Conservation (phyloP, 75 land plant genomes). For the Pseudotsuga menziesii region DNA sequence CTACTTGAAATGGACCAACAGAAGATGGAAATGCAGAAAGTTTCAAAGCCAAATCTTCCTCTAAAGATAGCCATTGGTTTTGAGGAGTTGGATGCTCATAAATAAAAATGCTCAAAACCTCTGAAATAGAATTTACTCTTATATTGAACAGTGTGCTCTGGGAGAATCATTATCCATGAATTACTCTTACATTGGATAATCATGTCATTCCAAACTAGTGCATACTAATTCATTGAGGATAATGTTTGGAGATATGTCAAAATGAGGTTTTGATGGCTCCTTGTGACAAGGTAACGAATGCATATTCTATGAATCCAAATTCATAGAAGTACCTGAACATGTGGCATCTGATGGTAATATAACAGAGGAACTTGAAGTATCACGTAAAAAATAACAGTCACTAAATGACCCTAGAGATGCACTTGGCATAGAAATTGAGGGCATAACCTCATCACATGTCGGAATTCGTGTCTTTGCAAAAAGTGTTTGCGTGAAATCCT, state of each 20-base stretch:
- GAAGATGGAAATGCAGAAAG: constrained; percentile 8
- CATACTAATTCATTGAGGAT: background rate
- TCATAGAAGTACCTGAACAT: background rate
- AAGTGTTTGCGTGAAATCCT: background rate
- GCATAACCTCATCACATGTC: background rate
- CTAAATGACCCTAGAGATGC: background rate
- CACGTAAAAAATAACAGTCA: background rate
- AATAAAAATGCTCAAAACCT: background rate
- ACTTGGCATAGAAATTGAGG: constrained; percentile 6
- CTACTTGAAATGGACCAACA: background rate
- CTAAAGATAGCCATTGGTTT: background rate
- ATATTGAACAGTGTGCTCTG: background rate
- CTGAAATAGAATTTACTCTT: background rate
- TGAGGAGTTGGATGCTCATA: background rate
- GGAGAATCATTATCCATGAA: background rate
- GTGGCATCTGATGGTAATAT: background rate
- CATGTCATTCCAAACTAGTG: constrained; percentile 4
- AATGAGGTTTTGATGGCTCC: background rate
- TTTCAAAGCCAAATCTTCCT: constrained; percentile 7
- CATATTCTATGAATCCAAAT: constrained; percentile 5
- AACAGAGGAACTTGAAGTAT: background rate
- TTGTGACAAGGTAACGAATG: background rate
- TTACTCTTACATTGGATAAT: background rate
- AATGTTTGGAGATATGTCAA: background rate
- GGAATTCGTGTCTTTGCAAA: background rate